Evolutionary conservation across 1,284 basidiomycete species (phyloP), one percentile per base, ranked within the genome.

Genomic region (Apiotrichum laibachii): DNA sequence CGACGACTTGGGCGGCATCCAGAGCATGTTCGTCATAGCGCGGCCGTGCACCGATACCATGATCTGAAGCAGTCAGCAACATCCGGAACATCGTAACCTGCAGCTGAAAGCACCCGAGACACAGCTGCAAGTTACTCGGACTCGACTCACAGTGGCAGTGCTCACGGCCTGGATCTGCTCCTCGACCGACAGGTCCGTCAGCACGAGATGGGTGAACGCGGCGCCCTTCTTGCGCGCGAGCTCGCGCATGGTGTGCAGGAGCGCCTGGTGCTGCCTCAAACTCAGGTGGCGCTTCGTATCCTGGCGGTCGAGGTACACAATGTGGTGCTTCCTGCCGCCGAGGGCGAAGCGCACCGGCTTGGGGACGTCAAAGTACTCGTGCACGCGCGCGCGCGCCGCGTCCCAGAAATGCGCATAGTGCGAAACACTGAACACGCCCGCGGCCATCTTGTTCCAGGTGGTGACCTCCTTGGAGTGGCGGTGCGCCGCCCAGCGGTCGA

Each of bases 271-370:
- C 7, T 40, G 22, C 13, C 39, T 21, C 22, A 42, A 13, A 10
- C 21, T 22, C 4, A 51, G 15, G 9, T 22, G 37, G 16, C 39
- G 50, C 55, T 67, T 53, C n/a, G 61, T 66, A 21, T 57, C 58
- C 48, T 71, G 69, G 40, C 69, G 56, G 60, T 72, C 69, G 5
- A 73, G 60, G 52, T 72, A 73, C 2, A 70, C 62, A 35, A 73
- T 65, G 49, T 68, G 67, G 40, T 61, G 53, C 40, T 57, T 22
- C 35, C 53, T 43, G 26, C 47, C n/a, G 19, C 26, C 26, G 4
- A 31, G 26, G 26, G 19, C 5, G 18, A 11, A 6, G 33, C 42
- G 42, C 47, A 9, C 13, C 10, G 49, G 21, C 13, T 10, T 7
- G 13, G 50, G 22, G 50, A 33, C 46, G 13, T 15, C 19, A 31